Conservation (phyloP, 1,139 yeast species). For the Protomyces arabidopsidicola region DNA sequence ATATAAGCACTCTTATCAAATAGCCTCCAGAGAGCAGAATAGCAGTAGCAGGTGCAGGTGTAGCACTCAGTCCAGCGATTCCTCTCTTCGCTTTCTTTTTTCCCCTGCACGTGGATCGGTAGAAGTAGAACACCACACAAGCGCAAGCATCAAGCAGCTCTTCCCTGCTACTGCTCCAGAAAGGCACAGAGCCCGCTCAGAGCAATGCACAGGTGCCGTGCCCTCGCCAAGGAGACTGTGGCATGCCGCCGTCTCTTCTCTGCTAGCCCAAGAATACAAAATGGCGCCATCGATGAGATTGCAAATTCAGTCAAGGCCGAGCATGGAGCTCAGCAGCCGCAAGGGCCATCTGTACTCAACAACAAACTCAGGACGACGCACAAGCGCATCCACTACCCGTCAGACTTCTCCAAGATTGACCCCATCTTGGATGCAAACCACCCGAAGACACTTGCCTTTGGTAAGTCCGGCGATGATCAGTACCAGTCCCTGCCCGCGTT, state of each 20-base stretch:
- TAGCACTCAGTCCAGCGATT: background rate
- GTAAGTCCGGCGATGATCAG: background rate
- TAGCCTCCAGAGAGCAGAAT: too few species aligned
- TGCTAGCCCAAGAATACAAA: background rate
- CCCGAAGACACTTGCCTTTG: conserved; percentile 1
- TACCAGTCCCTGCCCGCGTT: conserved; percentile 3
- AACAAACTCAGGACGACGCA: conserved; percentile 28
- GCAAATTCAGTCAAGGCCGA: background rate
- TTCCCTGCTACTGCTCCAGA: too few species aligned
- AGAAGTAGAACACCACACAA: too few species aligned
- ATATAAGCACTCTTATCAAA: too few species aligned
- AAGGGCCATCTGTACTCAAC: background rate
- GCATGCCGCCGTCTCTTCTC: background rate
- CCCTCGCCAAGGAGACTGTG: background rate
- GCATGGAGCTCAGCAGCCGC: background rate
- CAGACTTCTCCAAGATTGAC: conserved; percentile 39
- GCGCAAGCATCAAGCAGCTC: too few species aligned
- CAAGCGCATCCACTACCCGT: conserved; percentile 36
- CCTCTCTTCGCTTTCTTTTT: too few species aligned
- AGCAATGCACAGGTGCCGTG: background rate
- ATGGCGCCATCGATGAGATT: background rate
- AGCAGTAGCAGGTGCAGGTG: background rate
- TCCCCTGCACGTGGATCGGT: too few species aligned
- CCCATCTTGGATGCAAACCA: conserved; percentile 12
- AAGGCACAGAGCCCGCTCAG: too few species aligned